Conservation (phyloP, 176 grass and related monocot genomes). For the Chloris gayana region DNA sequence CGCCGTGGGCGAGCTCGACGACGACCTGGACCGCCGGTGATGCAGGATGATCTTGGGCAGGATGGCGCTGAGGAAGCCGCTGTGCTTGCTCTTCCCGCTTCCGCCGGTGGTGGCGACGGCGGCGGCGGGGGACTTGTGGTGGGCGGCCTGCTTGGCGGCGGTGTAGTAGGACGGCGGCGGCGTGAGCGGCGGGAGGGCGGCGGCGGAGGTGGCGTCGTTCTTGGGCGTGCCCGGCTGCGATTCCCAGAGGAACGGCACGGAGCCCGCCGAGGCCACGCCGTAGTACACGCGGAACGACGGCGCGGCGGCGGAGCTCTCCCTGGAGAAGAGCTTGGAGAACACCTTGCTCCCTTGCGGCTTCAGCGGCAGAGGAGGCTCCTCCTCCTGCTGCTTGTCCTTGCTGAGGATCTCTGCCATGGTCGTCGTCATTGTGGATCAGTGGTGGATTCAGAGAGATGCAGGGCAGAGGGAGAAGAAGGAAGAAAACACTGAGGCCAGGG, state of each 20-base stretch:
- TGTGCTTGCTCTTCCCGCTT: constrained; percentile 23
- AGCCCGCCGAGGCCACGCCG: constrained; percentile 62
- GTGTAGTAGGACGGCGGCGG: constrained; percentile 81
- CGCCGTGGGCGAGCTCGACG: constrained; percentile 37
- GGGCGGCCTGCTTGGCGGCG: neutral
- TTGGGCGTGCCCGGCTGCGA: constrained; percentile 91
- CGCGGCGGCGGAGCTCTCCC: constrained; percentile 55
- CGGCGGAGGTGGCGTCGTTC: constrained; percentile 35
- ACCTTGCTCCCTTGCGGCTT: constrained; percentile 59
- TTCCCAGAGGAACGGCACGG: constrained; percentile 87
- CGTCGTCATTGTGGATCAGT: neutral
- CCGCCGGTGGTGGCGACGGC: neutral
- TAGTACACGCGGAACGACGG: constrained; percentile 88
- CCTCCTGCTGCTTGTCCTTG: constrained; percentile 12
- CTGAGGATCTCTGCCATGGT: constrained; percentile 19
- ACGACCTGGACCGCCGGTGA: constrained; percentile 10
- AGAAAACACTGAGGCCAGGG: neutral
- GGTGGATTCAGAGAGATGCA: neutral
- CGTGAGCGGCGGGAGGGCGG: constrained; percentile 50
- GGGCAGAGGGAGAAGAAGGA: neutral
- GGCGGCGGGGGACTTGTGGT: constrained; percentile 4
- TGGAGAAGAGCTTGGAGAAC: constrained; percentile 55
- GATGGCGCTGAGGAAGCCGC: constrained; percentile 52
- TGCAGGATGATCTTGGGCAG: constrained; percentile 52
- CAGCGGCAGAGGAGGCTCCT: constrained; percentile 36